Conservation (phyloP, 2,329 filamentous ascomycete species). For the Sclerotinia spermophila region DNA sequence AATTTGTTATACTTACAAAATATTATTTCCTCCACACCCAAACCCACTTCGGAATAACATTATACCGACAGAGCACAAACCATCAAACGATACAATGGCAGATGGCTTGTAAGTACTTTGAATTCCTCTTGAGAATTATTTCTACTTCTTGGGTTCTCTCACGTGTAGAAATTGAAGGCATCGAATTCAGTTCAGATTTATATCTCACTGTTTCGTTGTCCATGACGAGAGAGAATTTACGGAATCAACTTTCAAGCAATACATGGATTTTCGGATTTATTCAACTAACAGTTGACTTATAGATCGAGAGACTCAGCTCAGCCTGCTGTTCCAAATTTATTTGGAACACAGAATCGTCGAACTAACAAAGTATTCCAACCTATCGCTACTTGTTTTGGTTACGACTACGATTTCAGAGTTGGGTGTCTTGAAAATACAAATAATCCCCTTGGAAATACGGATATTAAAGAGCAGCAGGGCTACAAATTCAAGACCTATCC, state of each 20-base stretch:
- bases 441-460: neutral
- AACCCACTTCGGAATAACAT: neutral
- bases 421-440: neutral
- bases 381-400: neutral
- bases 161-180: neutral
- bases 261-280: neutral
- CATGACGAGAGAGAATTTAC: neutral
- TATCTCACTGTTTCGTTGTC: neutral
- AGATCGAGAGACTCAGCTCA: neutral
- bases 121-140: neutral
- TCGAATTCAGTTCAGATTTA: neutral
- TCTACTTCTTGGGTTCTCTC: neutral
- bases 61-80: neutral
- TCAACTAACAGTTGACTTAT: conserved; percentile 7
- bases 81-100: neutral
- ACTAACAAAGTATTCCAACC: neutral
- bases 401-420: neutral
- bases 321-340: neutral
- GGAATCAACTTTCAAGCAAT: neutral
- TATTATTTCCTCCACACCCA: conserved; percentile 10
- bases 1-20: neutral
- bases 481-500: neutral
- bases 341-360: neutral
- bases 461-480: neutral
- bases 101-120: neutral